Conservation (phyloP, 345 rosid genomes). For the Adansonia digitata region DNA sequence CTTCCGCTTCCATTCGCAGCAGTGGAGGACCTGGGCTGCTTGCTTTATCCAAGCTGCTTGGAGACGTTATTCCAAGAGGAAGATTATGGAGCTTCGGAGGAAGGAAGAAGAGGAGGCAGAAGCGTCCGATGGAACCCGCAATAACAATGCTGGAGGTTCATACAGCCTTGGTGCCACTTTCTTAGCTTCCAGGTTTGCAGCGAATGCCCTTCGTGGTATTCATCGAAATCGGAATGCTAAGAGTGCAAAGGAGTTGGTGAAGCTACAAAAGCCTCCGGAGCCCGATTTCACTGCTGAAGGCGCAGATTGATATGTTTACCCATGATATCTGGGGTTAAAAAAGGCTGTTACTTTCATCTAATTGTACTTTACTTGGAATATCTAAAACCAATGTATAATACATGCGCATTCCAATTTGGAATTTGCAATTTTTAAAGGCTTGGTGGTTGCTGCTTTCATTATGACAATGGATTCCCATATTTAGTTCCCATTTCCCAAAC, state of each 20-base stretch:
- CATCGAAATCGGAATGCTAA: slow-evolving; percentile 70
- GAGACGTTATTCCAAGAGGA: slow-evolving; percentile 77
- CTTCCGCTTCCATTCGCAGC: slow-evolving; percentile 92
- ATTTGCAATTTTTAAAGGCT: slow-evolving; percentile 12
- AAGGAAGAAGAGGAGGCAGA: slow-evolving; percentile 62
- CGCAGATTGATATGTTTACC: slow-evolving; percentile 32
- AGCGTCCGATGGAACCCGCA: slow-evolving; percentile 30
- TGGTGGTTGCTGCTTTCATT: not conserved
- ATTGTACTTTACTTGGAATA: not conserved
- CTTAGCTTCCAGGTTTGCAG: slow-evolving; percentile 80
- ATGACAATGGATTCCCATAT: not conserved
- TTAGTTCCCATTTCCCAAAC: not conserved
- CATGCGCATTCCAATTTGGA: slow-evolving; percentile 3
- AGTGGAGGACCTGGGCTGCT: slow-evolving; percentile 99
- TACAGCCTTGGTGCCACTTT: slow-evolving; percentile 84
- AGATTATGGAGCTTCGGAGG: slow-evolving; percentile 57
- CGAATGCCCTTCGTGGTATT: slow-evolving; percentile 84
- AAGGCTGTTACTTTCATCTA: not conserved
- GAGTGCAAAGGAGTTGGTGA: slow-evolving; percentile 63
- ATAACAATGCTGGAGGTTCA: slow-evolving; percentile 40
- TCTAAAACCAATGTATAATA: slow-evolving; percentile 1
- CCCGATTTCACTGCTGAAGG: slow-evolving; percentile 92
- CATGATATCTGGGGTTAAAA: not conserved
- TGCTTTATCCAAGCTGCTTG: slow-evolving; percentile 96
- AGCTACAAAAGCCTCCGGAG: slow-evolving; percentile 83